These are phyloP conservation scores for Shiraia sp. DNA, from an alignment of 2,329 filamentous ascomycete species.

Conservation along the genomic window DNA sequence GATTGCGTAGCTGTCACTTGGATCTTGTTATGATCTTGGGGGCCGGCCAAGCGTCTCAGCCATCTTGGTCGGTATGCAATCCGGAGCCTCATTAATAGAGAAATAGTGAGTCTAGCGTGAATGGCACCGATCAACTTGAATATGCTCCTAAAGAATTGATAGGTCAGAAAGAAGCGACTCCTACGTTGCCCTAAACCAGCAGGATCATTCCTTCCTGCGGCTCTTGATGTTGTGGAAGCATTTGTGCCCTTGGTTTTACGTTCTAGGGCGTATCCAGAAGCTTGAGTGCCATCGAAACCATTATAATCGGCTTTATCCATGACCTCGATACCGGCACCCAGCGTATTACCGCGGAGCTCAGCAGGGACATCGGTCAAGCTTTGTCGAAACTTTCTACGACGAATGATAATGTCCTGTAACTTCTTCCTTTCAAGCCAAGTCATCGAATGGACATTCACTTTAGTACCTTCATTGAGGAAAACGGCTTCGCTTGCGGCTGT, in stretches of 20 bases:
- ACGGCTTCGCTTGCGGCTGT: slow-evolving; percentile 95
- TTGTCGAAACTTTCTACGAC: slow-evolving; percentile 45
- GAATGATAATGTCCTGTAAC: slow-evolving; percentile 71
- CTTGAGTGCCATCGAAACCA: slow-evolving; percentile 23
- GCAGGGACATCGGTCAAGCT: slow-evolving; percentile 44
- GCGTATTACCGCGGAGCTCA: slow-evolving; percentile 48
- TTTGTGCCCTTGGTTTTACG: slow-evolving; percentile 59
- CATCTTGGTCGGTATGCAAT: slow-evolving; percentile 66
- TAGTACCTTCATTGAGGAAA: slow-evolving; percentile 86
- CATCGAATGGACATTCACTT: slow-evolving; percentile 71
- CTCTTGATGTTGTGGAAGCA: slow-evolving; percentile 25
- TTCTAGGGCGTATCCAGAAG: slow-evolving; percentile 67
- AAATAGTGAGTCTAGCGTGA: slow-evolving; percentile 59
- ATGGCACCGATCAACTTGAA: slow-evolving; percentile 66
- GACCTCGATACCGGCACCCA: slow-evolving; percentile 40
- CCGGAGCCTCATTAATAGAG: slow-evolving; percentile 61
- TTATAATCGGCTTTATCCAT: slow-evolving; percentile 43
- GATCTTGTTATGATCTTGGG: slow-evolving; percentile 33
- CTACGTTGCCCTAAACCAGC: slow-evolving; percentile 80
- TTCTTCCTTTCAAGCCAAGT: slow-evolving; percentile 94
- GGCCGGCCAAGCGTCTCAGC: slow-evolving; percentile 59
- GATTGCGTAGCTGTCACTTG: slow-evolving; percentile 3
- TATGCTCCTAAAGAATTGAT: slow-evolving; percentile 77
- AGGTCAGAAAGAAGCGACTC: slow-evolving; percentile 74
- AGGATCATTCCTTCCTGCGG: slow-evolving; percentile 57